Base-by-base conservation (phyloP, 2,329 filamentous ascomycete species). In the Stagonosporopsis rhizophila region DNA sequence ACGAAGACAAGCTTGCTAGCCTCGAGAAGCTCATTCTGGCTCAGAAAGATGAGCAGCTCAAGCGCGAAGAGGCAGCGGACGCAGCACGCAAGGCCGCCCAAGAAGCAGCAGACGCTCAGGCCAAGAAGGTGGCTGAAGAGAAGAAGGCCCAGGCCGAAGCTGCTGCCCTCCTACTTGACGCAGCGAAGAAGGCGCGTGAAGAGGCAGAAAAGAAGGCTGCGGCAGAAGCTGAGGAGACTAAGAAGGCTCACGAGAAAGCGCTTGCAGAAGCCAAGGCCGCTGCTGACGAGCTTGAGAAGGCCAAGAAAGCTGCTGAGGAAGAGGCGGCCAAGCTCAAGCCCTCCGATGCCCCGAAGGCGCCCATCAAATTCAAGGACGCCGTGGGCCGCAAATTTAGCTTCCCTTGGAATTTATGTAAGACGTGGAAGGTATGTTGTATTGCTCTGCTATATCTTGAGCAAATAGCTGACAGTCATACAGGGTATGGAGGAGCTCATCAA, bases 391-490 rank as follows among this genome's bases (percentile, higher is more conserved):
- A 67, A 39, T 73, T 70, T 46, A 67, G 56, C 44, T 68, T 73
- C 44, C 70, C 70, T 6, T 73, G 61, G 56, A 44, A 70, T 15
- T 23, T 69, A 25, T 71, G 67, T 50, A 66, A 68, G 34, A 66
- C 69, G 1, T 73, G 69, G 68, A 69, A 71, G 65, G 68, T 66
- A 91, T 74, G 82, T 87, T 39, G 20, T 3, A 17, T 12, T 3
- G 9, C 23, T 12, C 6, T 17, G n/a, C 12, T 8, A 15, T 39
- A 9, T 6, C 23, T 12, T 91, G 96, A 74, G 89, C 88, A 65
- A 65, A 96, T 79, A 83, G 42, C 46, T 53, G 47, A 56, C 41
- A n/a, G 11, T 32, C 90, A 90, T 71, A 81, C 71, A 81, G 73
- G 79, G 79, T 32, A 81, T 82, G 79, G 78, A 81, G 60, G 70